A percentile compares a stretch with the other conserved stretches of the same genome.
Conservation (phyloP, 139 green algal genomes). For the Picochlorum sp. region DNA sequence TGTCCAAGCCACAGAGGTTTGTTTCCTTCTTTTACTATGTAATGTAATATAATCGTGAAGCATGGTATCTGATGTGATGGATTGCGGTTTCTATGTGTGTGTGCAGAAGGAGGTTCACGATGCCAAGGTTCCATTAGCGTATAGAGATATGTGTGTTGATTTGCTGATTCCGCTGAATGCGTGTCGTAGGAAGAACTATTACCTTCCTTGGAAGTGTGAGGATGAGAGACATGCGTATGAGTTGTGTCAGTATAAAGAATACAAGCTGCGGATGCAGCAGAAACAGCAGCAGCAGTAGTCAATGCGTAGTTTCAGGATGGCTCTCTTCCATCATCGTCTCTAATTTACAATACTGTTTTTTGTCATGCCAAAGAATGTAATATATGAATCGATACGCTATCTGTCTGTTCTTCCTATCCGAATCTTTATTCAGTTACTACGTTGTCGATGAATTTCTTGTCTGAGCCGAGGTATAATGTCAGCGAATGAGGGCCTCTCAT, state of each 20-base stretch:
- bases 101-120: conserved; percentile 77
- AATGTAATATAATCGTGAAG: no score
- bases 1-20: no score
- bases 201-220: conserved; percentile 69
- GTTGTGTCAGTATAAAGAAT: conserved; percentile 77
- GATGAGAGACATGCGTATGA: conserved; percentile 73
- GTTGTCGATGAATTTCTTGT: neutral
- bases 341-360: neutral
- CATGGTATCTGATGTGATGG: no score
- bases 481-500: conserved; percentile 50
- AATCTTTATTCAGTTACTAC: no score
- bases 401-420: no score
- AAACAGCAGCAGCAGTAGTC: neutral
- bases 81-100: neutral
- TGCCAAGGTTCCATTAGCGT: conserved; percentile 63
- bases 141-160: conserved; percentile 83
- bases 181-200: conserved; percentile 57
- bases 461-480: conserved; percentile 29
- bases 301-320: no score
- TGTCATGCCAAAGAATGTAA: no score
- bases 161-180: conserved; percentile 84
- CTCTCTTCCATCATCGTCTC: no score
- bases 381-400: no score
- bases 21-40: no score
- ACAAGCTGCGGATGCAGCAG: conserved; percentile 39